Percentiles rank a stretch among this genome's conserved stretches.
These are phyloP conservation scores for Epichloe typhina DNA, from an alignment of 2,329 filamentous ascomycete genomes.

Conservation along the genomic window DNA sequence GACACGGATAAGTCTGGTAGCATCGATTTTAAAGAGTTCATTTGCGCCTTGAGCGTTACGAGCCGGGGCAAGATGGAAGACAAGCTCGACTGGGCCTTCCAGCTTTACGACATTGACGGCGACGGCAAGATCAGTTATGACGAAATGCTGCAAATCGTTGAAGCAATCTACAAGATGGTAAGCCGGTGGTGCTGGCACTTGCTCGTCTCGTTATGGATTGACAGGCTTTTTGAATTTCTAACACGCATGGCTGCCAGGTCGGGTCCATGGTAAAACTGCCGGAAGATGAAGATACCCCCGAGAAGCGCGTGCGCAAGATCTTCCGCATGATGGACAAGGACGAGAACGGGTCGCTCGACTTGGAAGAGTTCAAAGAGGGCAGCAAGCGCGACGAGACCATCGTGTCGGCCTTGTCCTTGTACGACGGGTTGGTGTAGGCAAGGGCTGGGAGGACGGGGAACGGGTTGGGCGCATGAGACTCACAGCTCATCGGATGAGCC, in stretches of 20 bases:
- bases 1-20: constrained; percentile 94
- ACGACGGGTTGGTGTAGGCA: constrained; percentile 76
- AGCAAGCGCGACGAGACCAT: constrained; percentile 98
- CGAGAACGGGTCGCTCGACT: constrained; percentile 91
- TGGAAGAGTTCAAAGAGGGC: constrained; percentile 98
- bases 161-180: constrained; percentile 99
- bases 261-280: constrained; percentile 98
- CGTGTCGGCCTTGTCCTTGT: constrained; percentile 88
- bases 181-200: constrained; percentile 2
- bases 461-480: background rate
- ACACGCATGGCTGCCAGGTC: constrained; percentile 43
- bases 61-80: constrained; percentile 98
- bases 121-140: constrained; percentile 99
- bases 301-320: constrained; percentile 96
- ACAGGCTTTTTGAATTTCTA: background rate
- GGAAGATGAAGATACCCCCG: constrained; percentile 95
- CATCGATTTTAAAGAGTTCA: constrained; percentile 99
- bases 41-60: constrained; percentile 92
- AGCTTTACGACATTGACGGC: constrained; percentile 97
- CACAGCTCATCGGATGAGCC: background rate
- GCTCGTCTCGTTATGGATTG: background rate
- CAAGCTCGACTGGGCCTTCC: constrained; percentile 98
- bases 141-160: constrained; percentile 97
- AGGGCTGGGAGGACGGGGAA: background rate
- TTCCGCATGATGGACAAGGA: constrained; percentile 99